Evolutionary conservation across 192 early-diverging fungal species (phyloP).

Genomic region (Phlyctochytrium arcticum): DNA sequence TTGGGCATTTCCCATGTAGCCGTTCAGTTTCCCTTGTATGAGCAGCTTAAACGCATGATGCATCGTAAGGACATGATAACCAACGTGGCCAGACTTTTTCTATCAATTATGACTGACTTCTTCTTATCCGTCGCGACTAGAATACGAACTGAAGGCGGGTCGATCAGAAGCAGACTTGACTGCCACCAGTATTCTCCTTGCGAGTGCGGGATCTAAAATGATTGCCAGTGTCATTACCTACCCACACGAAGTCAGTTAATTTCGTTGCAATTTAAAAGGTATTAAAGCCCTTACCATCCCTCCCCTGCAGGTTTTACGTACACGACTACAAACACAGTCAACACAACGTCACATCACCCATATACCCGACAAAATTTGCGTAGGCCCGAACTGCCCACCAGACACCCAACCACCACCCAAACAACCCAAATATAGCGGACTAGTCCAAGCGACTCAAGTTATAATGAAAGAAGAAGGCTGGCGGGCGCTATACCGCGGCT

Average conservation of each 20-base stretch:
- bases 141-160: neutral
- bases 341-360: conserved; percentile 32
- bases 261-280: neutral
- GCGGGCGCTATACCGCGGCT: conserved; percentile 81
- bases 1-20: conserved; percentile 91
- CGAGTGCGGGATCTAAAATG: conserved; percentile 85
- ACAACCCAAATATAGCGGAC: conserved; percentile 68
- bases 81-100: neutral
- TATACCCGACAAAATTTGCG: conserved; percentile 37
- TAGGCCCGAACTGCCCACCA: conserved; percentile 17
- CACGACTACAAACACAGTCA: conserved; percentile 84
- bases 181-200: conserved; percentile 64
- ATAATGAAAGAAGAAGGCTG: conserved; percentile 77
- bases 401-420: conserved; percentile 1
- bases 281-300: neutral
- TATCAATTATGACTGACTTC: neutral
- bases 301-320: conserved; percentile 67
- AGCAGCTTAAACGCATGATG: conserved; percentile 66
- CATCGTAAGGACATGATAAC: conserved; percentile 20
- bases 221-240: conserved; percentile 85
- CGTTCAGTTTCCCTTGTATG: conserved; percentile 95
- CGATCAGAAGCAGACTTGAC: conserved; percentile 20
- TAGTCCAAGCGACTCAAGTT: conserved; percentile 68
- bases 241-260: conserved; percentile 79
- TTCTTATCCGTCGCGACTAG: neutral